Conservation (phyloP, 2,329 filamentous ascomycete species). For the Diaporthe australafricana region DNA sequence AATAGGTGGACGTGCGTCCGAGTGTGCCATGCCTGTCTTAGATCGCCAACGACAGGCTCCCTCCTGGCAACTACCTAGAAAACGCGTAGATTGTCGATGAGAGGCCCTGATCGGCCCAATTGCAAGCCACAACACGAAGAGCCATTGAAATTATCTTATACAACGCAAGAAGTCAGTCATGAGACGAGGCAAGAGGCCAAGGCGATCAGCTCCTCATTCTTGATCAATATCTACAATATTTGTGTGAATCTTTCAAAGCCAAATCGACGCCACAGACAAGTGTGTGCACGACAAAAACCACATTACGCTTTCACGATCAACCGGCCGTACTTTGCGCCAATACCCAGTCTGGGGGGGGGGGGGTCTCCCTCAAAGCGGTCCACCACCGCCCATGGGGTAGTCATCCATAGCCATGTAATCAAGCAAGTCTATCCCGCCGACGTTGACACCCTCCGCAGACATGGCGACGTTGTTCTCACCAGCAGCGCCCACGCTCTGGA, state of each 20-base stretch:
- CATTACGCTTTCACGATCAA: not conserved
- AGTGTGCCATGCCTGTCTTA: too few species aligned
- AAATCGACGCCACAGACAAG: not conserved
- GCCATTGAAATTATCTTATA: not conserved
- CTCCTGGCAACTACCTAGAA: too few species aligned
- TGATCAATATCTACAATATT: not conserved
- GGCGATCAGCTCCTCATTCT: constrained; percentile 9
- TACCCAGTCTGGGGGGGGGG: not conserved
- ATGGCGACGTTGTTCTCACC: constrained; percentile 64
- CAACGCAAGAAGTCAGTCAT: not conserved
- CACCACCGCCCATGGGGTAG: constrained; percentile 48
- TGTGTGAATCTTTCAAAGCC: not conserved
- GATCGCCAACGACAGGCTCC: too few species aligned
- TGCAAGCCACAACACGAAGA: not conserved
- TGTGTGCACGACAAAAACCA: not conserved
- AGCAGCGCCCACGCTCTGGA: constrained; percentile 72
- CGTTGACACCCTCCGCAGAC: constrained; percentile 75
- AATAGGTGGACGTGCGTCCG: too few species aligned
- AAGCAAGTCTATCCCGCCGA: constrained; percentile 74
- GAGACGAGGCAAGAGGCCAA: not conserved
- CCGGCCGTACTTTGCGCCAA: constrained; percentile 7
- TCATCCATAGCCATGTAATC: constrained; percentile 76
- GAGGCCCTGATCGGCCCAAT: not conserved
- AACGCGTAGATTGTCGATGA: too few species aligned
- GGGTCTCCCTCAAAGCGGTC: constrained; percentile 5